Conservation (phyloP, 2,329 filamentous ascomycete species). For the Fusarium brevicatenulatum region DNA sequence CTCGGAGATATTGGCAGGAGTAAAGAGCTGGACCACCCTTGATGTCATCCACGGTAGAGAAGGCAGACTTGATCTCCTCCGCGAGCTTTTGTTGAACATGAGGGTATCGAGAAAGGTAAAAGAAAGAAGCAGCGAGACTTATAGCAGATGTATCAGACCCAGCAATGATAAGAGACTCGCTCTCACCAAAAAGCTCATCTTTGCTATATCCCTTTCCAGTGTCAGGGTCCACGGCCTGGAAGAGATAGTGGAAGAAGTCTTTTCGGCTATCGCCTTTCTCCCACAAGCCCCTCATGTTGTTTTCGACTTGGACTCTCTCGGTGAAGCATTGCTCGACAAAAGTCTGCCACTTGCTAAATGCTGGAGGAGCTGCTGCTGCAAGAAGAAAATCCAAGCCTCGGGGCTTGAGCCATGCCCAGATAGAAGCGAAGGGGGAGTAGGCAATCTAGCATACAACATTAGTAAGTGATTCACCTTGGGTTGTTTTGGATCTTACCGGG, state of each 20-base stretch:
- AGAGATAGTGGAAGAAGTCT: constrained; percentile 42
- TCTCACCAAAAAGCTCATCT: constrained; percentile 41
- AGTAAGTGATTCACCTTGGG: fast-evolving
- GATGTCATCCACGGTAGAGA: constrained; percentile 20
- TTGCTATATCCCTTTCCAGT: constrained; percentile 40
- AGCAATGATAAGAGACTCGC: constrained; percentile 38
- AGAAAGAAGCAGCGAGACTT: constrained; percentile 27
- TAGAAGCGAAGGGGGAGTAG: constrained; percentile 31
- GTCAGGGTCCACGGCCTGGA: constrained; percentile 34
- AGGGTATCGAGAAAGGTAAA: constrained; percentile 31
- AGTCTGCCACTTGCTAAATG: constrained; percentile 25
- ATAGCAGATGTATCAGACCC: constrained; percentile 37
- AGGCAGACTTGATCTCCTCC: constrained; percentile 15
- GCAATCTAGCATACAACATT: constrained; percentile 15
- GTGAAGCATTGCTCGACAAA: constrained; percentile 37
- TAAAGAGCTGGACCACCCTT: constrained; percentile 7
- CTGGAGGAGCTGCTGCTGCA: constrained; percentile 25
- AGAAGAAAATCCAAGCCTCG: constrained; percentile 37
- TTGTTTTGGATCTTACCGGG: constrained; percentile 3
- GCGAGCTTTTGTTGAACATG: constrained; percentile 17
- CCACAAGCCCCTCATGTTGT: background rate
- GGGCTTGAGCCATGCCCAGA: constrained; percentile 43
- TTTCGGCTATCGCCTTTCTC: constrained; percentile 24
- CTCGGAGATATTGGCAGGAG: constrained; percentile 40
- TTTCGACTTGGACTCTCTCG: constrained; percentile 26